A percentile compares a stretch with the other conserved stretches of the same genome.
Evolutionary conservation across 2,329 filamentous ascomycete species (phyloP).

Genomic region (Raffaelea arxii): DNA sequence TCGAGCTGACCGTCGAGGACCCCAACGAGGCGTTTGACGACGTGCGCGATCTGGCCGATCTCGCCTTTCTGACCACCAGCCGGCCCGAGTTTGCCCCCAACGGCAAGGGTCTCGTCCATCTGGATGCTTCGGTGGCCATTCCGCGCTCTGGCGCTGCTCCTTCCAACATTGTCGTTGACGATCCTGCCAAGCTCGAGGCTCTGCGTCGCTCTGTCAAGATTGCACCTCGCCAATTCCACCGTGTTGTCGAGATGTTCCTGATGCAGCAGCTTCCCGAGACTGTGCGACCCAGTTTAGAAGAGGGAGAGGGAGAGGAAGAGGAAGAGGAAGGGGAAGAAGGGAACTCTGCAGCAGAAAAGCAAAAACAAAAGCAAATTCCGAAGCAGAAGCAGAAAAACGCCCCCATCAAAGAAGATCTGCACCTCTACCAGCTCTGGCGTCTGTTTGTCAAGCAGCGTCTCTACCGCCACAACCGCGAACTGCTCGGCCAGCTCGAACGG

Average conservation of each 20-base stretch:
- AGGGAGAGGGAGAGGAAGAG: slow-evolving; percentile 17
- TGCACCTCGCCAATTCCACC: slow-evolving; percentile 63
- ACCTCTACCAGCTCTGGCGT: slow-evolving; percentile 61
- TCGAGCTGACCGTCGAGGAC: slow-evolving; percentile 87
- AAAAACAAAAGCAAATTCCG: slow-evolving; percentile 10
- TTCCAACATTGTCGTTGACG: slow-evolving; percentile 53
- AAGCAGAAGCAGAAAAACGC: neutral
- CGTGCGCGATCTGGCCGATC: slow-evolving; percentile 65
- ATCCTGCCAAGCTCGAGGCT: slow-evolving; percentile 41
- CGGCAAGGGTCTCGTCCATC: no score
- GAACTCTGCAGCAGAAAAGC: slow-evolving; percentile 20
- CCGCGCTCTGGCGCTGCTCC: slow-evolving; percentile 38
- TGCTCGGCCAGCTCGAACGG: slow-evolving; percentile 58
- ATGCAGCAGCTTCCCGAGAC: slow-evolving; percentile 49
- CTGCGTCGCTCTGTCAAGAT: slow-evolving; percentile 61
- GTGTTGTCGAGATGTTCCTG: slow-evolving; percentile 67
- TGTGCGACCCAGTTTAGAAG: slow-evolving; percentile 43
- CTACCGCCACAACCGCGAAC: slow-evolving; percentile 64
- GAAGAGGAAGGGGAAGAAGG: slow-evolving; percentile 1
- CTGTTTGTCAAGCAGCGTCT: slow-evolving; percentile 68
- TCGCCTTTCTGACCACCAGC: slow-evolving; percentile 48
- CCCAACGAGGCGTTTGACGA: slow-evolving; percentile 82
- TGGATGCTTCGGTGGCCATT: slow-evolving; percentile 43
- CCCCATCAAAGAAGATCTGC: slow-evolving; percentile 43
- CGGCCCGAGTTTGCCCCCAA: slow-evolving; percentile 44